Evolutionary conservation across 176 grass and related monocot species (phyloP).

Genomic region (Lolium rigidum): DNA sequence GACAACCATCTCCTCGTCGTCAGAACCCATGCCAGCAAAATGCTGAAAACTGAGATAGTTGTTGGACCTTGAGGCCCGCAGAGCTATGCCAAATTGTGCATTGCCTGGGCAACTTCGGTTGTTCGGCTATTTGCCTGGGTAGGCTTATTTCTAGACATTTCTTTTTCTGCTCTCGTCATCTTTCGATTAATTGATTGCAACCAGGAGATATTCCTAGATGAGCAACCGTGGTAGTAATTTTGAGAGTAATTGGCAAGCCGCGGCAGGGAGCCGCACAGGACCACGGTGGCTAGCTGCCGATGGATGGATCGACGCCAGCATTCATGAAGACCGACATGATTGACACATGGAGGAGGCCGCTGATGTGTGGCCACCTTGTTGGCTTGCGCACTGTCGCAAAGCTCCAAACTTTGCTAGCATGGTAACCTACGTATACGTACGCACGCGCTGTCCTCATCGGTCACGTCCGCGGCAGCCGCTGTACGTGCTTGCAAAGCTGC

Average conservation of each 20-base stretch:
- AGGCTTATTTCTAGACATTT: too few species aligned
- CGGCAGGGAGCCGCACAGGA: not conserved
- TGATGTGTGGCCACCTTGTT: constrained; percentile 1
- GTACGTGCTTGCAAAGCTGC: not conserved
- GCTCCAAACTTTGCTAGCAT: not conserved
- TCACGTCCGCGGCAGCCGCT: not conserved
- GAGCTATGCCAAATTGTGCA: too few species aligned
- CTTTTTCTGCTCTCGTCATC: too few species aligned
- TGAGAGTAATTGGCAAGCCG: not conserved
- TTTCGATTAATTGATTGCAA: too few species aligned
- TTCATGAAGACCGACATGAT: constrained; percentile 24
- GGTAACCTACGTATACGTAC: not conserved
- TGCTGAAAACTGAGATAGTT: too few species aligned
- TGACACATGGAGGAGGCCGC: constrained; percentile 15
- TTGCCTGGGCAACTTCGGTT: too few species aligned
- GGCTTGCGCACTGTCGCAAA: not conserved
- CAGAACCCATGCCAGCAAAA: too few species aligned
- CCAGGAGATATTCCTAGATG: too few species aligned
- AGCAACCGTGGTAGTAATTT: not conserved
- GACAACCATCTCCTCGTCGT: too few species aligned
- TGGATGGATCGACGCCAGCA: not conserved
- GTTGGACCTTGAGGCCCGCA: too few species aligned
- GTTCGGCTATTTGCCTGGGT: too few species aligned
- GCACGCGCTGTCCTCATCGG: not conserved
- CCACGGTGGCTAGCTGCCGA: not conserved